Percentiles rank a stretch among this genome's conserved stretches.
Conservation (phyloP, 1,284 basidiomycete species). For the Malassezia brasiliensis region DNA sequence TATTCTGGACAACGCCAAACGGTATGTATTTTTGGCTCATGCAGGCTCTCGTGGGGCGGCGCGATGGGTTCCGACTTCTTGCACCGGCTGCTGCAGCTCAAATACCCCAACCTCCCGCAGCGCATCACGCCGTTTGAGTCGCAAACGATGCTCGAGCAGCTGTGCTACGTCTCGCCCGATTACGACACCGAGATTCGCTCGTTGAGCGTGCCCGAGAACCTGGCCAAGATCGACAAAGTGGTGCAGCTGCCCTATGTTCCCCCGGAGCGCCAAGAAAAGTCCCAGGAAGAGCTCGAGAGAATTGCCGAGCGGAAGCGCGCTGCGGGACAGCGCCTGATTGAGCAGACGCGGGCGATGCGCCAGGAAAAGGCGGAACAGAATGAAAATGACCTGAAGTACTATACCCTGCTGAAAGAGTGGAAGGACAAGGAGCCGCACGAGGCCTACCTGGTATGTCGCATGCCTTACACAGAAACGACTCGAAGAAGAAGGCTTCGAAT, state of each 20-base stretch:
- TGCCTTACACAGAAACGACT: slow-evolving; percentile 32
- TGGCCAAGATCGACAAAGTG: slow-evolving; percentile 61
- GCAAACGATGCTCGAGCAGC: slow-evolving; percentile 76
- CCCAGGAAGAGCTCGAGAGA: slow-evolving; percentile 74
- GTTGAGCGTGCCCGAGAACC: slow-evolving; percentile 65
- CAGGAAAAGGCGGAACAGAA: slow-evolving; percentile 64
- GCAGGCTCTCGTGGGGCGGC: slow-evolving; percentile 78
- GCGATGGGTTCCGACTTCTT: slow-evolving; percentile 81
- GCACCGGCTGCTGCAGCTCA: slow-evolving; percentile 82
- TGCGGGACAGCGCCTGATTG: slow-evolving; percentile 76
- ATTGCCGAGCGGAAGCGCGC: slow-evolving; percentile 70
- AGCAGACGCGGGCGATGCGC: slow-evolving; percentile 77
- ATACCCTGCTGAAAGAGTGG: slow-evolving; percentile 60
- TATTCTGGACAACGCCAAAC: slow-evolving; percentile 37
- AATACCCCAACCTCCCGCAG: slow-evolving; percentile 76
- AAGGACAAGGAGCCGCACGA: slow-evolving; percentile 61
- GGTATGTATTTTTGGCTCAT: not conserved
- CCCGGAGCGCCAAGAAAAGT: slow-evolving; percentile 66
- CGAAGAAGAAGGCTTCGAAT: slow-evolving; percentile 61
- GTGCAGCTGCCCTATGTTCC: slow-evolving; percentile 30
- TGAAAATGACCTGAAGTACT: slow-evolving; percentile 68
- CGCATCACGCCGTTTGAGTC: slow-evolving; percentile 54
- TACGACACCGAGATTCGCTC: slow-evolving; percentile 62
- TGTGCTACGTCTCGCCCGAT: slow-evolving; percentile 74
- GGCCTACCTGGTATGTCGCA: slow-evolving; percentile 60